Conservation (phyloP, 768 basidiomycete genomes). For the Fomitopsis serialis region DNA sequence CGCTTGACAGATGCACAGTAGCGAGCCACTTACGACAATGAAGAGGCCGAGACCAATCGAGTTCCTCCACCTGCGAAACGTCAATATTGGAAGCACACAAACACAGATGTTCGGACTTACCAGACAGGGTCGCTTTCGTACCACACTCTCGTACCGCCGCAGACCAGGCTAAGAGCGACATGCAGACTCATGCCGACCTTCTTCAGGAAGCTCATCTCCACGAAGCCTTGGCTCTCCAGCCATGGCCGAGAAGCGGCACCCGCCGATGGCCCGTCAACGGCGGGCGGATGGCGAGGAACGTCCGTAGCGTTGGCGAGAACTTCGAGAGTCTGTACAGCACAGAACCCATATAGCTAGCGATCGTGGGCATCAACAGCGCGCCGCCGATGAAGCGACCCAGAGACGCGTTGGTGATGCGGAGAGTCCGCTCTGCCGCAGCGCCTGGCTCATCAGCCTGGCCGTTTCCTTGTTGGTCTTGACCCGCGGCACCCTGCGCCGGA, state of each 20-base stretch:
- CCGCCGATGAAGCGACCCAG: constrained; percentile 66
- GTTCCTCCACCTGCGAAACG: constrained; percentile 52
- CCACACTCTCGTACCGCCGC: constrained; percentile 58
- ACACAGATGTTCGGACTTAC: constrained; percentile 25
- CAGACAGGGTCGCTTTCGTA: constrained; percentile 70
- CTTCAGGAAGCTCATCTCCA: constrained; percentile 15
- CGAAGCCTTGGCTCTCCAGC: constrained; percentile 1
- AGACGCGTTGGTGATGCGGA: constrained; percentile 52
- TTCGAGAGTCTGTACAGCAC: constrained; percentile 51
- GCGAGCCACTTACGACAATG: constrained; percentile 44
- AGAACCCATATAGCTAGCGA: constrained; percentile 61
- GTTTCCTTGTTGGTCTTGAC: constrained; percentile 9
- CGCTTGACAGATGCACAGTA: neutral
- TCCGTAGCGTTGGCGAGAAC: constrained; percentile 30
- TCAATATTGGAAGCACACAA: neutral
- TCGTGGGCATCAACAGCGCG: constrained; percentile 60
- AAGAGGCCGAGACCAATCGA: constrained; percentile 64
- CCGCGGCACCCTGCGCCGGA: constrained; percentile 20
- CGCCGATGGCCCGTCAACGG: constrained; percentile 3
- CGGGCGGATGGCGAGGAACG: constrained; percentile 27
- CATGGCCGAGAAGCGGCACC: neutral
- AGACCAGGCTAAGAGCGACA: constrained; percentile 41
- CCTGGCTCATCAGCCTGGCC: constrained; percentile 24
- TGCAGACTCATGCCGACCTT: constrained; percentile 23
- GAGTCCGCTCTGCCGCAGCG: constrained; percentile 52